Percentiles rank a stretch among this genome's conserved stretches.
These are phyloP conservation scores for Theileria annulata DNA, from an alignment of 169 alveolate genomes.

Conservation along the genomic window DNA sequence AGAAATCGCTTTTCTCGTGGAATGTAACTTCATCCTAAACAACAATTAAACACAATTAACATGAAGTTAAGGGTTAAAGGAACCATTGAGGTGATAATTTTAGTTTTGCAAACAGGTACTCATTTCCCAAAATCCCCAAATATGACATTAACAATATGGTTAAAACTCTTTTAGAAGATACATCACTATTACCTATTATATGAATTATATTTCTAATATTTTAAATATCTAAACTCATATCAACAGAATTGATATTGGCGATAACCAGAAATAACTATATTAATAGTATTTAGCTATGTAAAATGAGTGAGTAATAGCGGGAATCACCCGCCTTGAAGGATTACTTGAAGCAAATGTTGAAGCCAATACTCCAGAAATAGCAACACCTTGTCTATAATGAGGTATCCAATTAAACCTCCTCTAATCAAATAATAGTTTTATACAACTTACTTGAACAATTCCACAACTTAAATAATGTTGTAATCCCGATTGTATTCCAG, in stretches of 20 bases:
- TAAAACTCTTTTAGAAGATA: constrained; percentile 40
- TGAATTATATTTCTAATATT: neutral
- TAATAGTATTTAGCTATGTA: no score
- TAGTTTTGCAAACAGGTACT: constrained; percentile 36
- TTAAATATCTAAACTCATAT: neutral
- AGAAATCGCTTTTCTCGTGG: constrained; percentile 19
- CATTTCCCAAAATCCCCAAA: constrained; percentile 40
- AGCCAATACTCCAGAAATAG: constrained; percentile 57
- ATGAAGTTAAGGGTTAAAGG: neutral
- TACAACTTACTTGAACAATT: constrained; percentile 42
- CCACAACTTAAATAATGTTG: constrained; percentile 65
- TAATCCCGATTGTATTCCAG: constrained; percentile 55
- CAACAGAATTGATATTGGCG: neutral
- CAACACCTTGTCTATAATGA: constrained; percentile 56
- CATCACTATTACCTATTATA: constrained; percentile 44
- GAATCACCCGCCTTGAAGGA: neutral
- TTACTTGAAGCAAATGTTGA: constrained; percentile 68
- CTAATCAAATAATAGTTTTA: neutral
- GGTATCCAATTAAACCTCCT: constrained; percentile 64
- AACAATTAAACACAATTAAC: neutral
- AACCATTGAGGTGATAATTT: constrained; percentile 63
- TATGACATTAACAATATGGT: constrained; percentile 25
- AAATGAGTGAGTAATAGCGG: no score
- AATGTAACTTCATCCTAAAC: constrained; percentile 39
- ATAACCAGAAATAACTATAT: no score